Evolutionary conservation across 1,284 basidiomycete genomes (phyloP), one percentile per base, ranked within the genome.

Genomic region (Melampsora americana): DNA sequence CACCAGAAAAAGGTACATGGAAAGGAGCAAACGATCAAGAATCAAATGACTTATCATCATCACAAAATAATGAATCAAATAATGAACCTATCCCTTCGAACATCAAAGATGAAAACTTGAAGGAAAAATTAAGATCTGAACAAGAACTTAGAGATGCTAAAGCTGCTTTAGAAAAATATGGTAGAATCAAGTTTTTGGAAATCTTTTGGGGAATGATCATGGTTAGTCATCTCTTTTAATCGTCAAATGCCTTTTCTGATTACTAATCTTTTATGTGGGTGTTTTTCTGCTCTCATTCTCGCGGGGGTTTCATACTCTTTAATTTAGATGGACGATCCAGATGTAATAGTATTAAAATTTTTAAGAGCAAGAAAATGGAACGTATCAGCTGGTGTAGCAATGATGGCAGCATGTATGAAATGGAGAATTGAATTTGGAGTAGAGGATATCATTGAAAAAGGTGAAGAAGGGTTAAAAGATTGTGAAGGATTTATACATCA

Each of bases 151-250:
- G 30, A 5, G 72, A 75, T 68, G 72, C 72, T 30, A 75, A 75
- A 53, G 53, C 44, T 44, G 72, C 72, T 28, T 46, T 75, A 20
- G 66, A 75, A 26, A 62, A 59, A n/a, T 75, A 75, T 46, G 72
- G 72, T 2, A 42, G 44, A 16, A 60, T 42, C n/a, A 26, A 48
- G 12, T 75, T 75, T 67, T 42, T 75, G 53, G 66, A 75, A 30
- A 68, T 53, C 11, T 75, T 75, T 68, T 75, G 72, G 72, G 65
- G 59, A n/a, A 75, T 75, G 72, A 75, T 75, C 53, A 75, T 75
- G 72, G 72, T 74, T n/a, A 18, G 48, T 61, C 61, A 23, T 65
- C 53, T 23, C 18, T 32, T n/a, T 48, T 2, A 7, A 23, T 56
- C 26, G 11, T 12, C 26, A 56, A 42, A 42, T 7, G 6, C 6